Evolutionary conservation across 1,284 basidiomycete genomes (phyloP), one percentile per base, ranked within the genome.

Genomic region (Farysia itapuensis): DNA sequence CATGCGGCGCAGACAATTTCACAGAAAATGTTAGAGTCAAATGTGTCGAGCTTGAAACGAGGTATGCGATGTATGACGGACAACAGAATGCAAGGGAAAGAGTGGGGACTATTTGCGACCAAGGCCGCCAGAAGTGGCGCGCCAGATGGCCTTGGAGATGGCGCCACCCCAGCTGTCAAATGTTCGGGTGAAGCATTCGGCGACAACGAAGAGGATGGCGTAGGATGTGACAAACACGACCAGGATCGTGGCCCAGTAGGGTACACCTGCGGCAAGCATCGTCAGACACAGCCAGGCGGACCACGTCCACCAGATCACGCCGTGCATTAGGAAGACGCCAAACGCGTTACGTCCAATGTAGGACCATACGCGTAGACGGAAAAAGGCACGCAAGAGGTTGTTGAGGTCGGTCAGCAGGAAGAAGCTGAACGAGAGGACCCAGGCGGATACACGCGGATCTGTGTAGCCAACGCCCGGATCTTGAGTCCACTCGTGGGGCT

Each of bases 291-390:
- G 35, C 67, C 67, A 69, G 2, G 66, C 64, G 4, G 64, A 54
- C 67, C 67, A 70, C 0, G 59, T 57, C 69, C 69, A 71, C 39
- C 54, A 71, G 9, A 70, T 34, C 9, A 71, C 60, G 37, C 69
- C 69, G 58, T 64, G 69, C 49, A 58, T 61, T 42, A 71, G 39
- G 46, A 64, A 71, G 30, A 64, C 50, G 15, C 60, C 61, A 31
- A 71, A 67, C 4, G 69, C 60, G 35, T 70, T 50, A 23, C 31
- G 43, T 13, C 69, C 69, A 46, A 71, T 48, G 28, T 59, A 63
- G 37, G 53, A 49, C 69, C 69, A 71, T 22, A 69, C 16, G 4
- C 52, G 41, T 26, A 71, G 37, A 8, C 53, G 39, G 64, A 69
- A 71, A 56, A 71, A 64, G 26, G 43, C 54, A 9, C 64, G 60